Conservation (phyloP, 148 eudicot species). For the Silene conica region DNA sequence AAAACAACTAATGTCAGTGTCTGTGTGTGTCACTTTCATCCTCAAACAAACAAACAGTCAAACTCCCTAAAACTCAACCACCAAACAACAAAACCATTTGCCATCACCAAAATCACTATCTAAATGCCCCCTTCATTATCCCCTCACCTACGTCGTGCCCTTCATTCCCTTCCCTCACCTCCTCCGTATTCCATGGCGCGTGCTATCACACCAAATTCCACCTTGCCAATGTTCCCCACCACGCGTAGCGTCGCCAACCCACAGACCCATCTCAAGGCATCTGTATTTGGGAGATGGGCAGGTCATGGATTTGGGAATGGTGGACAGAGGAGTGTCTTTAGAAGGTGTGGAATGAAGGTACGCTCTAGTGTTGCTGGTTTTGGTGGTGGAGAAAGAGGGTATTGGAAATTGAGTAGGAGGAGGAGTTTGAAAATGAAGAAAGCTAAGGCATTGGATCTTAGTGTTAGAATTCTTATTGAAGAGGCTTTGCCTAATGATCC, state of each 20-base stretch:
- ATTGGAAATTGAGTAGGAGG: slow-evolving; percentile 42
- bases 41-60: not conserved
- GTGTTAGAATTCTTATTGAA: slow-evolving; percentile 69
- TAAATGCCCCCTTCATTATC: slow-evolving; percentile 39
- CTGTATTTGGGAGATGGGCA: slow-evolving; percentile 31
- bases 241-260: slow-evolving; percentile 14
- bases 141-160: slow-evolving; percentile 31
- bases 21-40: too few relatives aligned
- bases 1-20: too few relatives aligned
- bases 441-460: slow-evolving; percentile 64
- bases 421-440: slow-evolving; percentile 29
- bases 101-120: not conserved
- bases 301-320: slow-evolving; percentile 13
- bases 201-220: slow-evolving; percentile 20
- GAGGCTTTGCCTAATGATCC: slow-evolving; percentile 83
- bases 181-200: slow-evolving; percentile 49
- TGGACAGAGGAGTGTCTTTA: slow-evolving; percentile 14
- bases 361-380: slow-evolving; percentile 26
- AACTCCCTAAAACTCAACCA: too few relatives aligned
- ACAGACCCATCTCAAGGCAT: slow-evolving; percentile 27
- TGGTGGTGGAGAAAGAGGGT: slow-evolving; percentile 50
- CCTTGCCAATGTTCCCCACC: slow-evolving; percentile 14
- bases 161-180: not conserved
- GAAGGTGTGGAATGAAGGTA: slow-evolving; percentile 28
- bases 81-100: not conserved